Base-by-base conservation (phyloP, 257 asterid species). In the Phtheirospermum japonicum region DNA sequence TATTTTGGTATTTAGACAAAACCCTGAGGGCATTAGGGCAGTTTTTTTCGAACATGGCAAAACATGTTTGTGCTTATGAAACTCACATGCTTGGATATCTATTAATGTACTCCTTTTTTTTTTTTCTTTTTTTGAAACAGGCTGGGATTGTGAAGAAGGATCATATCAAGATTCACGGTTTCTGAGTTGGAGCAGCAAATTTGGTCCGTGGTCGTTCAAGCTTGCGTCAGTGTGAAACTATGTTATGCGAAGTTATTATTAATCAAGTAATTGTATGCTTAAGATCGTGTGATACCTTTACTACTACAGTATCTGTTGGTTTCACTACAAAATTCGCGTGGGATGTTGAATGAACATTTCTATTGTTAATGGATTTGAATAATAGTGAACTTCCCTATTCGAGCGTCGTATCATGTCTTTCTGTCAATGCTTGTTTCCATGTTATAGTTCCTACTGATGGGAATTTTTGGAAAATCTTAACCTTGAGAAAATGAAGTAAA, bases 101-200 rank as follows among this genome's bases (percentile, higher is more conserved):
- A 55, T 17, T 56, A 53, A 61, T 18, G 57, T 19, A 4, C n/a
- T 40, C 19, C 8, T 42, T 51, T 11, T 30, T 19, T 57, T 19
- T 19, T 42, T 13, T 5, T 42, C 45, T 12, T 30, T 19, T 57
- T 28, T 14, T 8, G 28, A 37, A 52, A 51, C 83, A 79, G 86
- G 82, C 78, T 53, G 80, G 77, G 58, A 71, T 83, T 20, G 82
- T 72, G 81, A 83, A 78, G 61, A 80, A 80, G 77, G 86, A 78
- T 46, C 68, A 80, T 18, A 80, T 78, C 79, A 81, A 81, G 78
- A 84, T 78, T 58, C 90, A 84, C 77, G 87, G 90, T 78, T 81
- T 76, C 63, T 77, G 69, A 79, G 71, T 71, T 61, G 76, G 72
- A 45, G 26, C 72, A 37, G 51, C 57, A 28, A 31, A 64, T 32